Base-by-base conservation (phyloP, 2,329 filamentous ascomycete species). In the Colletotrichum lindemuthianum region DNA sequence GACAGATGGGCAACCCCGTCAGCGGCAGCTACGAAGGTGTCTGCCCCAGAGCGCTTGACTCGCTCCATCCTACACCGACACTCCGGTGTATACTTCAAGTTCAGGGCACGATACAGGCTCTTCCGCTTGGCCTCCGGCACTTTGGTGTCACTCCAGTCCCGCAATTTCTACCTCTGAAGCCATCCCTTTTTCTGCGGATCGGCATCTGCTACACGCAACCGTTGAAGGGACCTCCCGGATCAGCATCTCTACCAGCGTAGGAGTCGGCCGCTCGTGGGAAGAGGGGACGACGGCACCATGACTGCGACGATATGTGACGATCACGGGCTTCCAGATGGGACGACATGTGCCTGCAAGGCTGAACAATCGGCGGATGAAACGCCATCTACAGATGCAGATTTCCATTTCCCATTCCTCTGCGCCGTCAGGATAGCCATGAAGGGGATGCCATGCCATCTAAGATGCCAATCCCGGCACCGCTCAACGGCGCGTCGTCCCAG, bases 201-300 rank as follows among this genome's bases (percentile, higher is more conserved):
- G 13, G 40, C 40, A 32, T 37, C 24, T 15, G 32, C n/a, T 37
- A 48, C 12, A 44, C 34, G 63, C 34, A 32, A 52, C 44, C 45
- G n/a, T 61, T 43, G 33, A 41, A n/a, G 45, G 59, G 57, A 57
- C 33, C 51, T 65, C 48, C 59, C 52, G 63, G 61, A 56, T 65
- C 57, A 53, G 40, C 60, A 33, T 50, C 40, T 45, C 34, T 41
- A 33, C 56, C 56, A 63, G 51, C 47, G 61, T 40, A 12, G 58
- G 52, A 48, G 40, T 52, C 15, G 47, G 39, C 8, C 39, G 11
- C 37, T 63, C 59, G 58, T 63, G 52, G 58, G 51, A 48, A 50
- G 52, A 50, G 37, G n/a, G 58, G 41, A 53, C 58, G 59, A 63
- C 32, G 43, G 37, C 11, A 51, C 15, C 24, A 63, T 57, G 52